These are phyloP conservation scores for Ophiostoma angusticollis DNA, from an alignment of 2,329 filamentous ascomycete genomes.

Conservation along the genomic window DNA sequence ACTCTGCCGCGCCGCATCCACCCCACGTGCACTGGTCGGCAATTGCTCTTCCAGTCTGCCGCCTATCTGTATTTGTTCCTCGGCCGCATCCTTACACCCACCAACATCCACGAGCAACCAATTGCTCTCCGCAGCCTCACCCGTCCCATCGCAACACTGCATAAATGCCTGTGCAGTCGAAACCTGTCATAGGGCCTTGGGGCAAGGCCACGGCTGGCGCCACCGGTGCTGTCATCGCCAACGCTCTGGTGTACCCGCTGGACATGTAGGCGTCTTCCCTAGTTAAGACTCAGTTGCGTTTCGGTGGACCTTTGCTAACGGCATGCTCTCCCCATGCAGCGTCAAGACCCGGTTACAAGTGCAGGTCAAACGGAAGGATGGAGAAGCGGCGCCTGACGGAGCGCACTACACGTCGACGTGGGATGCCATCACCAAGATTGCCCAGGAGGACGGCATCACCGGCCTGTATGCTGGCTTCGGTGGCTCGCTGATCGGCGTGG, in stretches of 20 bases:
- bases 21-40: too few species aligned
- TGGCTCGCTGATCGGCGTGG: constrained; percentile 78
- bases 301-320: constrained; percentile 7
- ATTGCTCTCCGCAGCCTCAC: neutral
- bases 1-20: too few species aligned
- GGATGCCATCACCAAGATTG: constrained; percentile 79
- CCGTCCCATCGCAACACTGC: neutral
- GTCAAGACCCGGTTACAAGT: constrained; percentile 96
- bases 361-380: constrained; percentile 58
- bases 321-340: constrained; percentile 31
- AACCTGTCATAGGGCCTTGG: constrained; percentile 74
- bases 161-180: constrained; percentile 44
- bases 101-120: neutral
- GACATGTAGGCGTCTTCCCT: too few species aligned
- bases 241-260: constrained; percentile 88
- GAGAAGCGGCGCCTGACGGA: constrained; percentile 30
- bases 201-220: constrained; percentile 85
- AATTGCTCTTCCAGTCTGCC: too few species aligned
- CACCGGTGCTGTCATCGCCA: constrained; percentile 84
- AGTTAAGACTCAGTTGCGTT: too few species aligned
- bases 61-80: too few species aligned
- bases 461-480: constrained; percentile 85
- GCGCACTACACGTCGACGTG: constrained; percentile 76
- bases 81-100: too few species aligned
- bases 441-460: constrained; percentile 61